These are phyloP conservation scores for Rhizopogon roseolus DNA, from an alignment of 768 basidiomycete genomes.

Conservation along the genomic window DNA sequence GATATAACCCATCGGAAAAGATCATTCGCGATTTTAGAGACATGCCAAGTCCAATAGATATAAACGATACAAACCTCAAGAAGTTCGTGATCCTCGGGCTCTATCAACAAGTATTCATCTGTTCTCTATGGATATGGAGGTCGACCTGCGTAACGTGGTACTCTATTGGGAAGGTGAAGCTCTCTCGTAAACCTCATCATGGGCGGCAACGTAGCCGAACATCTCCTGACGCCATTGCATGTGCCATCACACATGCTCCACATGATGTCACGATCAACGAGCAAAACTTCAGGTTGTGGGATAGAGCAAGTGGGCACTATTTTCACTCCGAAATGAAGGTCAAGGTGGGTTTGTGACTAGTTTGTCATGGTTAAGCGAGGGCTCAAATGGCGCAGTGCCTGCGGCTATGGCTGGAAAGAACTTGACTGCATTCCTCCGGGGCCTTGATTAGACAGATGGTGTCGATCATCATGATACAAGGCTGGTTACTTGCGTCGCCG, in stretches of 20 bases:
- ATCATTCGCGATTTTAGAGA: conserved; percentile 8
- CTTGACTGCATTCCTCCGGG: conserved; percentile 13
- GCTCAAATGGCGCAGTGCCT: conserved; percentile 1
- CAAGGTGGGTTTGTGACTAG: conserved; percentile 19
- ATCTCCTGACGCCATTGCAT: conserved; percentile 27
- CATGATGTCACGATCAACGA: conserved; percentile 21
- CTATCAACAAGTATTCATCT: neutral
- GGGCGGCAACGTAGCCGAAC: conserved; percentile 20
- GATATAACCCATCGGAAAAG: neutral
- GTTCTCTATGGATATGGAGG: neutral
- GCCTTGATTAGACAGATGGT: conserved; percentile 22
- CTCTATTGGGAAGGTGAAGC: conserved; percentile 31
- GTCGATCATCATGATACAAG: conserved; percentile 1
- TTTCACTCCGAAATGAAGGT: conserved; percentile 12
- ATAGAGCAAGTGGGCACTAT: conserved; percentile 30
- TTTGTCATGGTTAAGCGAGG: conserved; percentile 17
- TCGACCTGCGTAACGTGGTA: conserved; percentile 25
- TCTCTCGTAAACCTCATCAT: conserved; percentile 37
- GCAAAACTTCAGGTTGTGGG: conserved; percentile 21
- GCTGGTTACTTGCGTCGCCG: too few relatives aligned
- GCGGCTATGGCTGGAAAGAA: conserved; percentile 3
- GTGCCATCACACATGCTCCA: conserved; percentile 22
- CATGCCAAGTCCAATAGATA: neutral
- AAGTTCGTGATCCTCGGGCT: neutral
- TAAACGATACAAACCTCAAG: neutral